A percentile compares a stretch with the other conserved stretches of the same genome.
phyloP scores from a whole-genome alignment of 805 yeast genomes.

The Saturnispora zaruensis region DNA sequence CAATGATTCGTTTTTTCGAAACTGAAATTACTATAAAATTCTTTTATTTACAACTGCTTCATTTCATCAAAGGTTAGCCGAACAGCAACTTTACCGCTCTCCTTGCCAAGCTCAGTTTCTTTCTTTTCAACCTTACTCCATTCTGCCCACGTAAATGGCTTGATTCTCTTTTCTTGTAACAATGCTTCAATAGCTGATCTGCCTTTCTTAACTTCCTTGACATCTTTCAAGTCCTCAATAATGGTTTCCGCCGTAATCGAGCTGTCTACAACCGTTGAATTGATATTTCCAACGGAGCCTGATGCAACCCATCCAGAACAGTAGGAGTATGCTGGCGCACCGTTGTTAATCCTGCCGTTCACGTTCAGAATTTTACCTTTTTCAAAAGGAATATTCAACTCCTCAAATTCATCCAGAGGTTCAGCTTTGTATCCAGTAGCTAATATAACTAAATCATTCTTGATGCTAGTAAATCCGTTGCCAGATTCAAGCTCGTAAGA shows the following conservation, averaged over 20 bases:
- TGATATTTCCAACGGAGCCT: constrained; percentile 86
- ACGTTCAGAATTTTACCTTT: constrained; percentile 39
- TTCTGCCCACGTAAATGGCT: constrained; percentile 49
- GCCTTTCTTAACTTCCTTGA: constrained; percentile 23
- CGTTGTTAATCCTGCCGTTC: constrained; percentile 34
- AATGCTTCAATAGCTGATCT: constrained; percentile 23
- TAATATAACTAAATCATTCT: constrained; percentile 61
- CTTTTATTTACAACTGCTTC: constrained; percentile 28
- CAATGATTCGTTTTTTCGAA: constrained; percentile 6
- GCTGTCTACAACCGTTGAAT: constrained; percentile 81
- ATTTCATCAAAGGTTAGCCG: constrained; percentile 47
- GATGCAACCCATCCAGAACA: constrained; percentile 86
- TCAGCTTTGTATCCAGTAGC: constrained; percentile 78
- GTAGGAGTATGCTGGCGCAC: constrained; percentile 44
- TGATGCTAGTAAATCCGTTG: constrained; percentile 20
- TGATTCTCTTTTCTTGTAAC: constrained; percentile 16
- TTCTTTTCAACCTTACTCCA: constrained; percentile 52
- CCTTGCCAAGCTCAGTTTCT: constrained; percentile 44
- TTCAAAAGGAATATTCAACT: constrained; percentile 38
- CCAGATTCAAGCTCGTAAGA: constrained; percentile 27
- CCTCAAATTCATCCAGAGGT: constrained; percentile 51
- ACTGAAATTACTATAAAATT: background rate
- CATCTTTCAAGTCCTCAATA: constrained; percentile 36
- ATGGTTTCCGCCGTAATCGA: constrained; percentile 64
- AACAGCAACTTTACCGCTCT: constrained; percentile 44